Conservation (phyloP, 73 alveolate genomes). For the Paramecium caudatum region DNA sequence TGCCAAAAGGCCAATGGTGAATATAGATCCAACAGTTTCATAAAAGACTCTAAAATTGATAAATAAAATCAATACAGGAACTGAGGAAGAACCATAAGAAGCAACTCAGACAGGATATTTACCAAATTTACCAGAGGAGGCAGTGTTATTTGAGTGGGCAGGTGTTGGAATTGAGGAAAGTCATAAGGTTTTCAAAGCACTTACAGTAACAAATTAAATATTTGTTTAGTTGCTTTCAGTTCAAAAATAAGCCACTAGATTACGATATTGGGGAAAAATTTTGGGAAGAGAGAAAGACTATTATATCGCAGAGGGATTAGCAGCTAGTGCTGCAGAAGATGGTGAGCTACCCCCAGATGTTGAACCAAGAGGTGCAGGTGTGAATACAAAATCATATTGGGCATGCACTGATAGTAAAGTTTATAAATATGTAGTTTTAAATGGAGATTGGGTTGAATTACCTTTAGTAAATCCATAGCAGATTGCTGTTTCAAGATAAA, state of each 20-base stretch:
- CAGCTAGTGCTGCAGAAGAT: slow-evolving; percentile 87
- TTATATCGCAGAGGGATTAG: slow-evolving; percentile 94
- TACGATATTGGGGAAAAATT: slow-evolving; percentile 97
- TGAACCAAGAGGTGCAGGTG: slow-evolving; percentile 97
- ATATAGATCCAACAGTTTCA: not conserved
- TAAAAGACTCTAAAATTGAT: slow-evolving; percentile 15
- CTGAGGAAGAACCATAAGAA: slow-evolving; percentile 68
- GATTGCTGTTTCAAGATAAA: slow-evolving; percentile 85
- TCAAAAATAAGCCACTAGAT: slow-evolving; percentile 79
- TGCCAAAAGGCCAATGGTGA: slow-evolving; percentile 1
- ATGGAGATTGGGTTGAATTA: slow-evolving; percentile 96
- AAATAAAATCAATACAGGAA: slow-evolving; percentile 50
- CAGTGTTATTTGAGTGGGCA: slow-evolving; percentile 87
- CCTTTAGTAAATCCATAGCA: slow-evolving; percentile 97
- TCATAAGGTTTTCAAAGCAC: slow-evolving; percentile 75
- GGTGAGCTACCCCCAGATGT: slow-evolving; percentile 84
- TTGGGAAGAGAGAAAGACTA: slow-evolving; percentile 93
- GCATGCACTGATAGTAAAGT: slow-evolving; percentile 85
- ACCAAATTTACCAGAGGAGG: slow-evolving; percentile 84
- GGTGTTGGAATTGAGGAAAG: slow-evolving; percentile 93
- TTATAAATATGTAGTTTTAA: slow-evolving; percentile 46
- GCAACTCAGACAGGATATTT: slow-evolving; percentile 77
- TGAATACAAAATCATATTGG: slow-evolving; percentile 92
- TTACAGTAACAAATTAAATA: slow-evolving; percentile 65
- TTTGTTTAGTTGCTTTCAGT: slow-evolving; percentile 75